Conservation (phyloP, 1,284 basidiomycete genomes). For the Irpex sp. region DNA sequence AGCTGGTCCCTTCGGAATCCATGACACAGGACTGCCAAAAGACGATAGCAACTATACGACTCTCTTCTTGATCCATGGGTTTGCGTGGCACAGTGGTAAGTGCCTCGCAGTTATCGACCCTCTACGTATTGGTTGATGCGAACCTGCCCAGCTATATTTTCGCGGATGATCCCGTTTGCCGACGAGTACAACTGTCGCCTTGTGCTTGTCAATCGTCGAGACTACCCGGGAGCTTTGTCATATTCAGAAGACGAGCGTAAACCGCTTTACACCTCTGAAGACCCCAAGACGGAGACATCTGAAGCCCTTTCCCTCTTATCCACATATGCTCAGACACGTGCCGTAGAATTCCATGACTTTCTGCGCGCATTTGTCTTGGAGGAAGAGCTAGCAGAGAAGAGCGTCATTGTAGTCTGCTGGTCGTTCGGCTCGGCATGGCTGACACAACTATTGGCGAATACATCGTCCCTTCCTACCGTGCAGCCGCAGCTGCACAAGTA, state of each 20-base stretch:
- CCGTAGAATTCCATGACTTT: slow-evolving; percentile 15
- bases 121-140: no score
- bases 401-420: slow-evolving; percentile 17
- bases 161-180: slow-evolving; percentile 12
- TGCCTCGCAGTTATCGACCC: not conserved
- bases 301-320: slow-evolving; percentile 12
- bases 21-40: slow-evolving; percentile 54
- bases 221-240: slow-evolving; percentile 25
- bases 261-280: slow-evolving; percentile 3
- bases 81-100: slow-evolving; percentile 8
- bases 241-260: slow-evolving; percentile 19
- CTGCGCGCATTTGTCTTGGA: slow-evolving; percentile 9
- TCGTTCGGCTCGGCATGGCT: slow-evolving; percentile 19
- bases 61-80: slow-evolving; percentile 11
- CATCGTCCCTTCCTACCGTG: slow-evolving; percentile 10
- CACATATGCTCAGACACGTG: slow-evolving; percentile 11
- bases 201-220: slow-evolving; percentile 27
- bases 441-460: slow-evolving; percentile 17
- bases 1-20: slow-evolving; percentile 33
- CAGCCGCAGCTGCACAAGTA: not conserved
- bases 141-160: slow-evolving; percentile 11
- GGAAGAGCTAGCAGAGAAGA: slow-evolving; percentile 12
- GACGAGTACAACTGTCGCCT: slow-evolving; percentile 20
- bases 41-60: slow-evolving; percentile 33
- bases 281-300: not conserved